Conservation (phyloP, 345 rosid genomes). For the Rhodomyrtus tomentosa region DNA sequence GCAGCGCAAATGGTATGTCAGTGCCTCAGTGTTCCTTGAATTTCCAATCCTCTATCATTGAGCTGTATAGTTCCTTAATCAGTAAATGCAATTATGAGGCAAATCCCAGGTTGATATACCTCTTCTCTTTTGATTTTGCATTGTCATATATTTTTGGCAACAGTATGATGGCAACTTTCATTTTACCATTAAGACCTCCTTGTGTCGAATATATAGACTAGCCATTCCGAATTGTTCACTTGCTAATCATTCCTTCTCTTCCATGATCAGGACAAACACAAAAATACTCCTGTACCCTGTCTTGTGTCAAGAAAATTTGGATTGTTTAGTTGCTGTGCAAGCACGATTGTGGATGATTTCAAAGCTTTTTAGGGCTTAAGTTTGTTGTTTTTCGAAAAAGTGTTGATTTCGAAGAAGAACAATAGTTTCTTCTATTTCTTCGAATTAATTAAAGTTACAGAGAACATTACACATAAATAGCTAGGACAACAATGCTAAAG, state of each 20-base stretch:
- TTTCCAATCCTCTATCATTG: not conserved
- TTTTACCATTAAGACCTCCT: not conserved
- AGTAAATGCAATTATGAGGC: not conserved
- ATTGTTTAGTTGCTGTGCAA: not conserved
- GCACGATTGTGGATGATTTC: not conserved
- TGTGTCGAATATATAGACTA: not conserved
- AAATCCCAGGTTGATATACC: not conserved
- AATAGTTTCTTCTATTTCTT: too few relatives aligned
- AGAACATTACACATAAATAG: too few relatives aligned
- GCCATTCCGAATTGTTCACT: not conserved
- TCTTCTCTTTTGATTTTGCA: not conserved
- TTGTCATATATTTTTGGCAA: not conserved
- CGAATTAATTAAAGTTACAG: too few relatives aligned
- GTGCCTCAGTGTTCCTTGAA: not conserved
- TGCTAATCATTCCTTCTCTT: not conserved
- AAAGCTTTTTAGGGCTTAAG: not conserved
- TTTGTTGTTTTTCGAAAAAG: too few relatives aligned
- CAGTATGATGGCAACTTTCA: not conserved
- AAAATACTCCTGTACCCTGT: not conserved
- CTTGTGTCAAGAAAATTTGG: not conserved
- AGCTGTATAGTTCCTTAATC: not conserved
- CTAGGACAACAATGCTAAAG: too few relatives aligned
- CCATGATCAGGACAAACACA: not conserved
- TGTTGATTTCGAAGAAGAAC: too few relatives aligned
- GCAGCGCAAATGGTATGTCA: constrained; percentile 35